phyloP scores from a whole-genome alignment of 2,329 filamentous ascomycete genomes.

The Colletotrichum scovillei region DNA sequence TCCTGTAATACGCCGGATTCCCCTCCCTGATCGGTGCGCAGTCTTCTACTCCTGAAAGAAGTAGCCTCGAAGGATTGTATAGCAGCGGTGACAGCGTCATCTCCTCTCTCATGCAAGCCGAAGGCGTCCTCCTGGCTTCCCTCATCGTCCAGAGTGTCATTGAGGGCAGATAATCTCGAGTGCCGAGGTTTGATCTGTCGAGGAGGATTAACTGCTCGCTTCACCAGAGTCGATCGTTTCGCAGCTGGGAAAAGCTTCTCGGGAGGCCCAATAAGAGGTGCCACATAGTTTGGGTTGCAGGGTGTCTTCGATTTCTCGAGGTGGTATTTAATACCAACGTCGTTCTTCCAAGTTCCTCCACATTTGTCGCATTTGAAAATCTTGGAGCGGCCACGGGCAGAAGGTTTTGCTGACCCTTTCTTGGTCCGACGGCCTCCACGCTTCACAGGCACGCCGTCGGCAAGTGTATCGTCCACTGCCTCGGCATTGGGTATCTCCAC shows the following conservation, averaged over 20 bases:
- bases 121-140: background rate
- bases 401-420: constrained; percentile 33
- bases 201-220: background rate
- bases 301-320: constrained; percentile 63
- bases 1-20: background rate
- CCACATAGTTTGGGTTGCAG: constrained; percentile 62
- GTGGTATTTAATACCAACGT: constrained; percentile 69
- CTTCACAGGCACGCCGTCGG: background rate
- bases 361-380: constrained; percentile 64
- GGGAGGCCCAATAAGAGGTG: constrained; percentile 36
- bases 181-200: constrained; percentile 10
- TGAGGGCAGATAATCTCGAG: background rate
- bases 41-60: background rate
- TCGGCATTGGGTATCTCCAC: background rate
- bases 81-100: background rate
- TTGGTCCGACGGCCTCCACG: constrained; percentile 24
- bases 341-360: constrained; percentile 67
- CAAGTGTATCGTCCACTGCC: background rate
- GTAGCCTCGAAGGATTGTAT: too few species aligned
- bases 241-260: background rate
- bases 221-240: constrained; percentile 5
- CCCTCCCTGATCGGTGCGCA: background rate
- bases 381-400: constrained; percentile 34
- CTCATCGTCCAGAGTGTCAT: background rate
- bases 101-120: background rate